phyloP scores from a whole-genome alignment of 768 basidiomycete genomes.

The button mushroom (Agaricus bisporus) region DNA sequence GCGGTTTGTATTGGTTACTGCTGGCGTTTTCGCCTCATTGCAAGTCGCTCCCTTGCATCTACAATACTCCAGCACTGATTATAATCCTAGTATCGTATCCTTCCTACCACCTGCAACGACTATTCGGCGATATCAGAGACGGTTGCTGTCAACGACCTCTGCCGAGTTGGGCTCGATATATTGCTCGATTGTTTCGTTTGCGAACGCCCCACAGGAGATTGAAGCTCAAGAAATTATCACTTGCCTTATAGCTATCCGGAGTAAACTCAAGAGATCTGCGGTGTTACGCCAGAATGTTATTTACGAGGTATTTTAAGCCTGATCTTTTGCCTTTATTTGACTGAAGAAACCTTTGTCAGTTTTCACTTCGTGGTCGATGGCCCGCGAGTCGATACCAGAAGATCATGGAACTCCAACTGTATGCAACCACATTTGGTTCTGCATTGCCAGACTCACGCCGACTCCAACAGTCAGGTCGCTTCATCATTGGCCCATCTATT shows the following conservation, averaged over 20 bases:
- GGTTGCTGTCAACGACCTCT: constrained; percentile 60
- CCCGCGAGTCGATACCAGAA: constrained; percentile 72
- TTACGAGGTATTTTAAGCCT: constrained; percentile 48
- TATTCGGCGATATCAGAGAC: constrained; percentile 67
- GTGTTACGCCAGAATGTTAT: constrained; percentile 50
- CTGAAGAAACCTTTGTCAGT: constrained; percentile 30
- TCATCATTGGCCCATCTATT: constrained; percentile 67
- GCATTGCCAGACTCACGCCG: not conserved
- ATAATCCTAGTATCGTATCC: constrained; percentile 48
- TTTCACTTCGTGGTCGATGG: constrained; percentile 75
- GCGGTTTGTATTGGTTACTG: constrained; percentile 63
- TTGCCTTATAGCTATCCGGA: constrained; percentile 66
- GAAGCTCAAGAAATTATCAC: constrained; percentile 53
- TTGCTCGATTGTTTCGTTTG: constrained; percentile 71
- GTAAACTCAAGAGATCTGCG: constrained; percentile 62
- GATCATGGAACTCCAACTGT: constrained; percentile 66
- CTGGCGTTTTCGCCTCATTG: constrained; percentile 77
- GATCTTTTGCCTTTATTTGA: constrained; percentile 1
- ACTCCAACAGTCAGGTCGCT: constrained; percentile 49
- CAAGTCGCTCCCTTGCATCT: constrained; percentile 22
- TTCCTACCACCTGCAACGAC: constrained; percentile 73
- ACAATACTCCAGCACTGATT: not conserved
- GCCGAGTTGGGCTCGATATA: constrained; percentile 65
- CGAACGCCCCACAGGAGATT: constrained; percentile 45
- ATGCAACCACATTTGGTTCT: constrained; percentile 15